Evolutionary conservation across 129 eudicot species (phyloP).

Genomic region (Glebionis coronaria): DNA sequence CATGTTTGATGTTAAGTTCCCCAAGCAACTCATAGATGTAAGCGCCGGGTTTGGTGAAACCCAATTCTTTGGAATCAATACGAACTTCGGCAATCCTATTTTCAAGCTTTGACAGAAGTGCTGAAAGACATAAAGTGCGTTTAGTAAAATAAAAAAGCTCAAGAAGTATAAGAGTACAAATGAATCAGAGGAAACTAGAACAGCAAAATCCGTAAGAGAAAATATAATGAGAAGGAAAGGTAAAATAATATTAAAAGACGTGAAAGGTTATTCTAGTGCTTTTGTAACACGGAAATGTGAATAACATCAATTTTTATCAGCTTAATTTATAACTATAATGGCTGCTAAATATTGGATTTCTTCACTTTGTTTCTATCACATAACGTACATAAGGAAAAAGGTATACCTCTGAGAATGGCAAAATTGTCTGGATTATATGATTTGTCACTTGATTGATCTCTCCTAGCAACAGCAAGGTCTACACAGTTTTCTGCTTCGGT

Average conservation of each 20-base stretch:
- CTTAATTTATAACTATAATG: conserved; percentile 1
- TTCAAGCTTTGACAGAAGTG: conserved; percentile 90
- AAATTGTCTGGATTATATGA: conserved; percentile 80
- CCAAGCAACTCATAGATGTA: conserved; percentile 84
- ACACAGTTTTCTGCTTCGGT: conserved; percentile 88
- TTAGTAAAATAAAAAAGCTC: neutral
- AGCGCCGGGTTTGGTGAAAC: conserved; percentile 89
- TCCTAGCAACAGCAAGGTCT: conserved; percentile 68
- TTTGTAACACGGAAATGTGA: conserved; percentile 4
- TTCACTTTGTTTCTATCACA: conserved; percentile 10
- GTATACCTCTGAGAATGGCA: conserved; percentile 88
- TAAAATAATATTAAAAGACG: neutral
- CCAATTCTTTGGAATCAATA: conserved; percentile 79
- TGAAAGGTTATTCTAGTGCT: conserved; percentile 2
- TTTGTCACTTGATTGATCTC: conserved; percentile 73
- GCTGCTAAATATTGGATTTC: neutral
- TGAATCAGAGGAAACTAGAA: neutral
- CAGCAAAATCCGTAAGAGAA: neutral
- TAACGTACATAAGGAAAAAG: neutral
- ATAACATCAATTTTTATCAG: conserved; percentile 5
- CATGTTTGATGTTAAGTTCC: conserved; percentile 60
- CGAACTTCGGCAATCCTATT: conserved; percentile 77
- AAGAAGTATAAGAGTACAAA: conserved; percentile 9
- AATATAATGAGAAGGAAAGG: neutral
- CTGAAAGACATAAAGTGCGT: conserved; percentile 33